phyloP scores from a whole-genome alignment of 2,329 filamentous ascomycete species.

The Pseudomassariella vexata region DNA sequence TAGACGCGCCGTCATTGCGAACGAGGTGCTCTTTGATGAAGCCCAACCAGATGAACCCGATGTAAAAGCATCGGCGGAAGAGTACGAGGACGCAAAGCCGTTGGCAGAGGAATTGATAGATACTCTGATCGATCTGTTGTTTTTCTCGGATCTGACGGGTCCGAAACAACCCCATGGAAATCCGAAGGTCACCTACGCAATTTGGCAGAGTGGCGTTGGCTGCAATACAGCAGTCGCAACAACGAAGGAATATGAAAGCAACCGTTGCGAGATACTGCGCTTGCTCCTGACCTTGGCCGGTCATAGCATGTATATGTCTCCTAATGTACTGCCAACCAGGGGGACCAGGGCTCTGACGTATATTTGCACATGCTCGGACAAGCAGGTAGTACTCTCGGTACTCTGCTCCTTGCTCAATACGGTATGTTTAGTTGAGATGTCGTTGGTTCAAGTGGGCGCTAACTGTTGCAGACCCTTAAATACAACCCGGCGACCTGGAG shows the following conservation, averaged over 20 bases:
- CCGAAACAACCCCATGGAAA: conserved; percentile 66
- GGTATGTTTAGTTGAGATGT: conserved; percentile 58
- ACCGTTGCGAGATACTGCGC: conserved; percentile 83
- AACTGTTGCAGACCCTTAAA: conserved; percentile 66
- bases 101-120: conserved; percentile 91
- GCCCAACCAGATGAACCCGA: conserved; percentile 49
- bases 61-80: conserved; percentile 42
- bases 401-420: conserved; percentile 93
- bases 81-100: conserved; percentile 78
- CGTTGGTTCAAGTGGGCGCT: too few relatives aligned
- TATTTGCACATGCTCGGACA: conserved; percentile 80
- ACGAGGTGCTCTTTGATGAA: conserved; percentile 82
- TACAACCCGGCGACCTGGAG: conserved; percentile 94
- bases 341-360: conserved; percentile 84
- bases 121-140: conserved; percentile 80
- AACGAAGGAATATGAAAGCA: conserved; percentile 88
- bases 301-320: conserved; percentile 88
- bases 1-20: conserved; percentile 56
- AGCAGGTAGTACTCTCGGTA: conserved; percentile 83
- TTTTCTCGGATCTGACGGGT: conserved; percentile 86
- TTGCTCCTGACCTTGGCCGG: conserved; percentile 80
- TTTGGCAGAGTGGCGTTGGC: conserved; percentile 97
- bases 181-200: conserved; percentile 81
- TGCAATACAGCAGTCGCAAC: conserved; percentile 86
- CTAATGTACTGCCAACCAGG: conserved; percentile 71